Conservation (phyloP, 2,329 filamentous ascomycete genomes). For the Boeremia lycopersici region DNA sequence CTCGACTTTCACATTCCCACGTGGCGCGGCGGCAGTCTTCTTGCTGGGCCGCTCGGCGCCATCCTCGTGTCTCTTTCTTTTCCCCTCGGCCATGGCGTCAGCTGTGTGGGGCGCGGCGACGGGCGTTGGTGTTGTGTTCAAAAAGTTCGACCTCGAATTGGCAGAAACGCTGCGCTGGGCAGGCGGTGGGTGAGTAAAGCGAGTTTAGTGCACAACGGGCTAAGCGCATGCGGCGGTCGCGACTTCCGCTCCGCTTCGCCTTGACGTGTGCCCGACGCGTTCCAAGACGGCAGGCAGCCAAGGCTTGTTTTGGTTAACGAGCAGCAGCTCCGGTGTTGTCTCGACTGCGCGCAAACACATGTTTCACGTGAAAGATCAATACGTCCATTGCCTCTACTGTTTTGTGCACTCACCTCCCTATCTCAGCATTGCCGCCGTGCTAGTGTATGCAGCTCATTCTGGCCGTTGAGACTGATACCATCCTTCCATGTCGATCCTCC, state of each 20-base stretch:
- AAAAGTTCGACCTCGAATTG: slow-evolving; percentile 37
- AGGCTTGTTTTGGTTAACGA: background rate
- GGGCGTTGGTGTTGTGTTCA: slow-evolving; percentile 18
- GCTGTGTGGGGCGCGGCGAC: slow-evolving; percentile 7
- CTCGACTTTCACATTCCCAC: slow-evolving; percentile 51
- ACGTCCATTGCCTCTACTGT: background rate
- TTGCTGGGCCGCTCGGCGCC: slow-evolving; percentile 46
- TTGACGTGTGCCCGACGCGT: slow-evolving; percentile 9
- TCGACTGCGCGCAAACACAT: background rate
- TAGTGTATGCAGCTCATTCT: background rate
- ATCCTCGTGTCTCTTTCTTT: slow-evolving; percentile 47
- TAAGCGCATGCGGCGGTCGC: background rate
- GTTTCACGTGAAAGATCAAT: background rate
- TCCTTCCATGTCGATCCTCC: slow-evolving; percentile 26
- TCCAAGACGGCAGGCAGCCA: background rate
- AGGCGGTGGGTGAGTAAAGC: background rate
- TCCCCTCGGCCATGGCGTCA: slow-evolving; percentile 44
- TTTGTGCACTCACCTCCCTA: background rate
- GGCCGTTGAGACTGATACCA: background rate
- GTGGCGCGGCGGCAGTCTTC: slow-evolving; percentile 51
- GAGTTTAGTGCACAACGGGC: background rate
- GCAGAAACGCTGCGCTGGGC: background rate
- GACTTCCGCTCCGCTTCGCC: slow-evolving; percentile 1
- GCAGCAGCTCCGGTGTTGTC: background rate
- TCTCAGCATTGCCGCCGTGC: background rate